Base-by-base conservation (phyloP, 257 asterid genomes). In the Plectranthus barbatus region DNA sequence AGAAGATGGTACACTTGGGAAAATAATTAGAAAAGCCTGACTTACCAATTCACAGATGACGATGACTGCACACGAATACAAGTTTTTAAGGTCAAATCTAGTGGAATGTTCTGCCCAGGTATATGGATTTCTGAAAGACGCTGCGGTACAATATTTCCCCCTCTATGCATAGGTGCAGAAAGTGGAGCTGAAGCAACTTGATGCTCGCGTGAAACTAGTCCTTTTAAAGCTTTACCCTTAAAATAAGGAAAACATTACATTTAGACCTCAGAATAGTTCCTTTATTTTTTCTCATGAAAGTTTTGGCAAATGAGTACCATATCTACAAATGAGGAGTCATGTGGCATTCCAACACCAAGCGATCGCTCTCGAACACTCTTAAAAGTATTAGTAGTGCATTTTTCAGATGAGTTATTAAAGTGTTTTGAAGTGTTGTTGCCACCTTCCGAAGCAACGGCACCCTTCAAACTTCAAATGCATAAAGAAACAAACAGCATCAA, bases 81-180 rank as follows among this genome's bases (percentile, higher is more conserved):
- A 72, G 90, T 83, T 80, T 93, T 93, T 60, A 93, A 74, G 15
- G 96, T 79, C 81, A 93, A 72, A 82, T 93, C 99, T 60, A 93
- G 56, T 0, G 99, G 97, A 74, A 73, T 74, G 66, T 81, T 82
- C 76, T 69, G 78, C 60, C 91, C 88, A 67, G 85, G 77, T 61
- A 81, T 70, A 57, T 62, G 70, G 54, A 85, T 69, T 76, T 87
- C 94, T 18, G 92, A 68, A 60, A 67, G 70, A 54, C 51, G 60
- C 64, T 77, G 77, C 15, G 69, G 67, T 56, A 53, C 71, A 61
- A 54, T 44, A 60, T 68, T 62, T 50, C 70, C 73, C 62, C 36
- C 55, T 72, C 61, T 73, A 63, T 74, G 79, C 50, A 64, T 64
- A 68, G 75, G 71, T 59, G 77, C 84, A 19, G 56, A 59, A 50